phyloP scores from a whole-genome alignment of 495 filamentous ascomycete species.

The Aspergillus ostianus region DNA sequence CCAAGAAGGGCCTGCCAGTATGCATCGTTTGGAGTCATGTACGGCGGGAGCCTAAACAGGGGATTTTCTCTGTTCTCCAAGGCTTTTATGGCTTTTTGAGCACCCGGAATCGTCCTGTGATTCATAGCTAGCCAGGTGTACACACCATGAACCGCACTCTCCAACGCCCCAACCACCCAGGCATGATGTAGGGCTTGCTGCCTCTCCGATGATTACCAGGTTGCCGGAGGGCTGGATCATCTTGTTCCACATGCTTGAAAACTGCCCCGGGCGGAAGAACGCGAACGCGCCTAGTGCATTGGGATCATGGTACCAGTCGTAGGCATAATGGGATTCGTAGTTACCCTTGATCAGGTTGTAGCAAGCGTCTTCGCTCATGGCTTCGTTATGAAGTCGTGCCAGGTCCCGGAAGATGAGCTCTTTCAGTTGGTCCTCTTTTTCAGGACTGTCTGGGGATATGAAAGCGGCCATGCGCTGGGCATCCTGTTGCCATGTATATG shows the following conservation, averaged over 20 bases:
- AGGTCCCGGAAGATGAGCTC: slow-evolving; percentile 17
- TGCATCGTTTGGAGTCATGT: too few species aligned
- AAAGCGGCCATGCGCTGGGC: slow-evolving; percentile 35
- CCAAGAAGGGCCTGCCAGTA: too few species aligned
- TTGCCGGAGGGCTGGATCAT: slow-evolving; percentile 24
- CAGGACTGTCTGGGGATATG: slow-evolving; percentile 11
- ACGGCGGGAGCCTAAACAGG: too few species aligned
- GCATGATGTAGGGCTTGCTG: slow-evolving; percentile 40
- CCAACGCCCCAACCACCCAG: slow-evolving; percentile 40
- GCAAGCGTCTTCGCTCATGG: neutral
- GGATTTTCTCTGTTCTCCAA: too few species aligned
- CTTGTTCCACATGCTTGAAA: slow-evolving; percentile 29
- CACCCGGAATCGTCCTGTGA: too few species aligned
- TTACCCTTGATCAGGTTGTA: slow-evolving; percentile 1
- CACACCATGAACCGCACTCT: slow-evolving; percentile 23
- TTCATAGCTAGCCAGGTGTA: too few species aligned
- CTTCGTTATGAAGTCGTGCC: slow-evolving; percentile 25
- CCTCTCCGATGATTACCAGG: slow-evolving; percentile 40
- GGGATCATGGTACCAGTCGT: slow-evolving; percentile 35
- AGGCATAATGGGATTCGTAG: slow-evolving; percentile 32
- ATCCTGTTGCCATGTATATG: slow-evolving; percentile 46
- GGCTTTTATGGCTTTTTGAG: too few species aligned
- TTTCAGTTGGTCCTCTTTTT: slow-evolving; percentile 21
- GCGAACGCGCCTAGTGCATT: slow-evolving; percentile 44
- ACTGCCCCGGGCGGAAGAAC: slow-evolving; percentile 45